Base-by-base conservation (phyloP, 148 eudicot genomes). In the Camellia granthamiana region DNA sequence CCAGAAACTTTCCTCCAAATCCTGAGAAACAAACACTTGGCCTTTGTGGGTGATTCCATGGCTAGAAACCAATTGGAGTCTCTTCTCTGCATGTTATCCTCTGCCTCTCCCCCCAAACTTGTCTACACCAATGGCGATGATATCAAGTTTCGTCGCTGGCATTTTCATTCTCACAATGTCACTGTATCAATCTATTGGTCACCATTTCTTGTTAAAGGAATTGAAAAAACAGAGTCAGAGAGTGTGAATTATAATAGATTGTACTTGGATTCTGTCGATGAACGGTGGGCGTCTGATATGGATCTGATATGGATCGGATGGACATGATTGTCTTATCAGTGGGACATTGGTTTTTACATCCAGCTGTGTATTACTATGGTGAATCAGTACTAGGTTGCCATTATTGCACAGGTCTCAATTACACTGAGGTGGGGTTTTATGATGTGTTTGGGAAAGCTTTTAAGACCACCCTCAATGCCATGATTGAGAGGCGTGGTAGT, bases 1-100 rank as follows among this genome's bases (percentile, higher is more conserved):
- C 99, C 99, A 68, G 62, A 65, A 59, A 72, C 68, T n/a, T 96
- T 96, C 80, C 85, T 96, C 61, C 77, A 81, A 52, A 83, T 91
- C 54, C 65, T 89, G 21, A 73, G 78, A 60, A 88, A 87, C 73
- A 93, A 89, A 77, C 93, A 92, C 84, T 73, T 96, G 62, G 99
- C 99, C 12, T 96, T 96, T 88, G 95, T 96, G 42, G 99, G 99
- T 51, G 99, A 96, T 76, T 93, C 99, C 52, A 84, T 96, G 85
- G 97, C 97, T 52, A 89, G 99, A 74, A 96, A 96, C 83, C 99
- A 96, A 74, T 72, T 96, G 49, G 99, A 96, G 72, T 96, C 99
- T 3, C 82, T 96, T 16, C 80, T 96, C 18, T 96, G 99, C 80
- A 78, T 92, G 97, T 68, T 93, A 47, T 71, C 92, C 47, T 88